Base-by-base conservation (phyloP, 1,284 basidiomycete species). In the Meira nashicola region DNA sequence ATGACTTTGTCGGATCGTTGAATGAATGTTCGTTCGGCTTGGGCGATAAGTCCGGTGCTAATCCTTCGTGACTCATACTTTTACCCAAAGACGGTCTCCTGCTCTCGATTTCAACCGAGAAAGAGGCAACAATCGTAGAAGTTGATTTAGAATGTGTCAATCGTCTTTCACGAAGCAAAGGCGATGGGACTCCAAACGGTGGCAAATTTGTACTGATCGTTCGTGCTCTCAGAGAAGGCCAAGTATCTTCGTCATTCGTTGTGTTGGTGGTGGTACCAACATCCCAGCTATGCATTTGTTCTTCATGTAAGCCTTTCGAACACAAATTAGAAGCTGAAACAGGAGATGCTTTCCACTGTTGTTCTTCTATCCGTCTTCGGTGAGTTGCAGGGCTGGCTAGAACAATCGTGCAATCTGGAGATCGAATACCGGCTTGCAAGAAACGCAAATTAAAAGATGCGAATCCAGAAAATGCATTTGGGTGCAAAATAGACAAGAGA, bases 371-470 rank as follows among this genome's bases (percentile, higher is more conserved):
- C 28, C 28, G 28, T 9, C 39, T 51, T 23, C 71, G 66, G 47
- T 71, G 70, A 1, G 64, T 63, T 14, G 64, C 60, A 17, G 70
- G 65, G 23, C 60, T 65, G 55, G 67, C 67, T 12, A 73, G 53
- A 7, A 66, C 55, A 54, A 71, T 19, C 0, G 67, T 64, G 23
- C 52, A 51, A 19, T 54, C 54, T 19, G 67, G 64, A 11, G 53
- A 55, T 4, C 60, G 59, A 11, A 39, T 7, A 5, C 62, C 62
- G n/a, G 62, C 58, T 2, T 69, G 66, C 12, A 74, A 55, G 33
- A 67, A 55, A 7, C 65, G 49, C 37, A 74, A 61, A 21, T 72
- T 68, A 49, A 72, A 73, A 15, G 60, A 52, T 14, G 69, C 60
- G 19, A 58, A 56, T 52, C 64, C 68, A 21, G 71, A 66, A 55